Base-by-base conservation (phyloP, 768 basidiomycete species). In the Russula abietina region DNA sequence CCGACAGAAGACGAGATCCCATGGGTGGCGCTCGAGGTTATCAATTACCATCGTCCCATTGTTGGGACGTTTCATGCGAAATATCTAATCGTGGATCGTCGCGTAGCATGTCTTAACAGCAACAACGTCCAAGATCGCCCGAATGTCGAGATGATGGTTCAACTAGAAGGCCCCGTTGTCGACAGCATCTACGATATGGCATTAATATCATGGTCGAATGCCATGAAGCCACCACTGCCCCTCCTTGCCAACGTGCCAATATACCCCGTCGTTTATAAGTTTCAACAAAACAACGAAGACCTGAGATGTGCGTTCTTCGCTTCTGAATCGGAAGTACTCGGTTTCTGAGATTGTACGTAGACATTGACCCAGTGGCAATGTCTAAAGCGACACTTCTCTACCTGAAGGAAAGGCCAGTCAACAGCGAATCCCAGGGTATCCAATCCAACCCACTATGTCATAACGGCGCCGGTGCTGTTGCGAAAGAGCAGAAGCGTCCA, bases 31-130 rank as follows among this genome's bases (percentile, higher is more conserved):
- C 75, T 88, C 53, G 80, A 88, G 69, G 81, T 87, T 39, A 73
- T 87, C 65, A 83, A 83, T 66, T 83, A 77, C 62, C 80, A 82
- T 64, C 78, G 72, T 72, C 81, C 82, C 3, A 64, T 84, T 24
- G 71, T 85, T 3, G 86, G 86, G 14, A 89, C 87, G 0, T 89
- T 88, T 71, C 88, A 89, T 67, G 80, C 83, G 51, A 88, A 89
- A 69, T 87, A 82, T 69, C 76, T 88, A 73, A 75, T 89, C 48
- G 82, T 88, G 1, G 87, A 89, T 70, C 77, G 86, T n/a, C 83
- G 81, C 67, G 75, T 86, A 39, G 86, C 84, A 0, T 71, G 87
- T 58, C 72, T 89, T 57, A 84, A 85, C 70, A 81, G 79, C 55
- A 87, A 87, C 73, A 88, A 88, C 60, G 84, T 88, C 45, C 86